Evolutionary conservation across 169 alveolate species (phyloP), one percentile per base, ranked within the genome.

Genomic region (Eimeria tenella): DNA sequence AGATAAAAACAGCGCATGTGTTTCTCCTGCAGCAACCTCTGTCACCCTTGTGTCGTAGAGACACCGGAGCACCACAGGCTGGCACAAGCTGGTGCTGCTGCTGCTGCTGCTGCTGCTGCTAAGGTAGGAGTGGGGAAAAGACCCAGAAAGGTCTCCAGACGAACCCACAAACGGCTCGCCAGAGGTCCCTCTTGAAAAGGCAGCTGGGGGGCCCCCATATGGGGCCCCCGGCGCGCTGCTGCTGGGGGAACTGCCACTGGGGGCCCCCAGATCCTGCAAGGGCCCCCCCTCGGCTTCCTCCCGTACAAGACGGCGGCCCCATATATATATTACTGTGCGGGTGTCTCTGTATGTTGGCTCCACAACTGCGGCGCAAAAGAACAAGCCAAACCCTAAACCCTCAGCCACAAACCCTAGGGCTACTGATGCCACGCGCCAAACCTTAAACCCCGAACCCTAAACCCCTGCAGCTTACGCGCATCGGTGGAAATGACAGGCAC

Each of bases 1-100:
- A 25, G 97, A 96, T 70, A 97, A 89, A 79, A 97, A 91, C 56
- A 97, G 94, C 42, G 96, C 98, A 90, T 97, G 98, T 21, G 97
- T 92, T 52, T 95, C 97, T 21, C 98, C 98, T 53, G 96, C 97
- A 17, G 98, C 96, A 50, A 96, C 96, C 73, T 95, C 92, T 53
- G 90, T 93, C 25, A 97, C 84, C 50, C 91, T 49, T 17, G 68
- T 55, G 71, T 86, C 58, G 11, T 13, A 52, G 19, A 86, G 71
- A 17, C 73, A 1, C 10, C 84, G 53, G 42, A 86, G 25, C 58
- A 86, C 71, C 19, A 86, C 84, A 5, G 93, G 93, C 71, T 86
- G 84, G 52, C 82, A 25, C 10, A 68, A 3, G 56, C n/a, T 49
- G 73, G 58, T 56, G 53, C 65, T 31, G 42, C 42, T 31, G 42